Conservation (phyloP, 2,329 filamentous ascomycete species). For the Sordariomycetes sp. region DNA sequence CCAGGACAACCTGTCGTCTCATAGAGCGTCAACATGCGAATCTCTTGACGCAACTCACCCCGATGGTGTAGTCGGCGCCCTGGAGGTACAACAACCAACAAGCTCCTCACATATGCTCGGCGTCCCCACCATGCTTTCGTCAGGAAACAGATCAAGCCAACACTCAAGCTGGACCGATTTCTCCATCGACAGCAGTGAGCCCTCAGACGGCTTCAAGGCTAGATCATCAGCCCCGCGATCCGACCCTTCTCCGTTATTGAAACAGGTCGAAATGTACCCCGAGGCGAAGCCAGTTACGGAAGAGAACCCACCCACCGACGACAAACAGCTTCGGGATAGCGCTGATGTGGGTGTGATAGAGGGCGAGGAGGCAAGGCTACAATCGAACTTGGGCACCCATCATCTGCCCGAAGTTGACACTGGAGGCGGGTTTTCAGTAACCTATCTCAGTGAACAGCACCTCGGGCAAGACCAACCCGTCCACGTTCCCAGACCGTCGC, state of each 20-base stretch:
- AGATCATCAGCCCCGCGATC: neutral
- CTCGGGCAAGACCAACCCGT: conserved; percentile 14
- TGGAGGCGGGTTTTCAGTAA: conserved; percentile 37
- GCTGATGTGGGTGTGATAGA: neutral
- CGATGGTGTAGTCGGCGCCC: conserved; percentile 6
- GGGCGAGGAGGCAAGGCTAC: neutral
- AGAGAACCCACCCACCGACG: neutral
- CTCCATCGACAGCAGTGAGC: conserved; percentile 41
- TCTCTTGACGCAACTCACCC: conserved; percentile 21
- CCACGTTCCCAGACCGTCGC: conserved; percentile 30
- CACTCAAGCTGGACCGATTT: conserved; percentile 52
- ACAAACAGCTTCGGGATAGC: neutral
- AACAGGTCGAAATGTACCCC: neutral
- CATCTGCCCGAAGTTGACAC: conserved; percentile 41
- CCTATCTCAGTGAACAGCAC: conserved; percentile 26
- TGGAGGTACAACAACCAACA: conserved; percentile 10
- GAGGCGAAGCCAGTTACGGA: neutral
- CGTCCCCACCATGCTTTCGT: conserved; percentile 31
- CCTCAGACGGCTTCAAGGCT: neutral
- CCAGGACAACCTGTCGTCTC: conserved; percentile 15
- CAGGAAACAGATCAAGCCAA: conserved; percentile 38
- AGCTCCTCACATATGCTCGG: conserved; percentile 33
- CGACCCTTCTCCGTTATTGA: conserved; percentile 1
- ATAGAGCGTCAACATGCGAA: conserved; percentile 27
- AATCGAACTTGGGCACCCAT: conserved; percentile 11